Evolutionary conservation across 139 green algal genomes (phyloP), one percentile per base, ranked within the genome.

Genomic region (Chlorella sp.): DNA sequence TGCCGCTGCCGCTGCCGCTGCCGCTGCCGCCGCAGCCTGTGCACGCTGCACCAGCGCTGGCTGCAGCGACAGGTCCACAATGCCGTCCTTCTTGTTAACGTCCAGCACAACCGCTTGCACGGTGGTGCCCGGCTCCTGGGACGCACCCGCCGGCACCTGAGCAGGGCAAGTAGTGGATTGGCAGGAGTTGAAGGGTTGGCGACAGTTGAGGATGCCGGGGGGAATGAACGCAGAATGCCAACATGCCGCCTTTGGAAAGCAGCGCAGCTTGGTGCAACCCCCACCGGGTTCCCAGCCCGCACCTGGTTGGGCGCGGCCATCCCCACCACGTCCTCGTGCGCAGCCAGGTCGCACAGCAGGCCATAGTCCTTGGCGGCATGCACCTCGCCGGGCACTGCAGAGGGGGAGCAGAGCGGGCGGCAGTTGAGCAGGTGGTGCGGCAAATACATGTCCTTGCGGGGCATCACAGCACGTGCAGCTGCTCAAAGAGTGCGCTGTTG

Each of bases 361-460:
- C 95, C 95, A 73, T 96, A 98, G 22, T 93, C 86, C 80, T 90
- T 90, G 22, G 90, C 41, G 40, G 94, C 93, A 34, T 95, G 87
- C 51, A 95, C 89, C 26, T 51, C n/a, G 16, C 78, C 93, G 3
- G 62, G 26, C 0, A 90, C 88, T 87, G 76, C 68, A 65, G 32
- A 16, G 32, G 5, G 56, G 6, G 26, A 38, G n/a, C n/a, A n/a
- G n/a, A n/a, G n/a, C 6, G 86, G 3, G 44, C 38, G 20, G 38
- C 85, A 86, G 51, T 90, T 72, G 24, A 58, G 22, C 41, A 88
- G 43, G 28, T 22, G 68, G 13, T 68, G 67, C 34, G 73, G 41
- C 6, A 11, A 60, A 22, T 44, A n/a, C n/a, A n/a, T n/a, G n/a
- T n/a, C n/a, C n/a, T n/a, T n/a, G n/a, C n/a, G n/a, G n/a, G n/a